phyloP scores from a whole-genome alignment of 768 basidiomycete genomes.

The Fomitopsis serialis region DNA sequence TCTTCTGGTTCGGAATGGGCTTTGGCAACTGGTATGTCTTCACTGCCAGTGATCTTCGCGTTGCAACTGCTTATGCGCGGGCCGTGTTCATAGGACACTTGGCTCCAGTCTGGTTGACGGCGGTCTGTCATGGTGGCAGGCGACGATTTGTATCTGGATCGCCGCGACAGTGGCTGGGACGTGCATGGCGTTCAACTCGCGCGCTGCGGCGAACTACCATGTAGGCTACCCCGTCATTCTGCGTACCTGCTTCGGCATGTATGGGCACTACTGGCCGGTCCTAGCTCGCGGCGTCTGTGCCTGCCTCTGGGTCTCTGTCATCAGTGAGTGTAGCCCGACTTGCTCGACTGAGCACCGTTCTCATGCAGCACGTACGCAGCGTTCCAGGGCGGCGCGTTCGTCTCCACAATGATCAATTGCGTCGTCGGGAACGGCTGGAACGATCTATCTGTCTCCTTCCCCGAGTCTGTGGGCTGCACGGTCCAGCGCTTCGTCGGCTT shows the following conservation, averaged over 20 bases:
- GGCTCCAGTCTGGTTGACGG: constrained; percentile 14
- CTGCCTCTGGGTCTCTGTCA: constrained; percentile 14
- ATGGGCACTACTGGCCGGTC: constrained; percentile 17
- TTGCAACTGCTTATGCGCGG: background rate
- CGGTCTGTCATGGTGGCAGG: constrained; percentile 16
- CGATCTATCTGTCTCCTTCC: constrained; percentile 8
- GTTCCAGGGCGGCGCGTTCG: constrained; percentile 12
- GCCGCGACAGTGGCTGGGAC: constrained; percentile 11
- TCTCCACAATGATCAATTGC: constrained; percentile 15
- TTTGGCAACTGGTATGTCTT: constrained; percentile 15
- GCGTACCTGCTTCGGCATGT: constrained; percentile 16
- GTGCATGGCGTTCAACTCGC: constrained; percentile 15
- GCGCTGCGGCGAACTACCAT: constrained; percentile 15
- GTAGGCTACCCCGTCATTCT: constrained; percentile 16
- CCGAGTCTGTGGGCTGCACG: constrained; percentile 11
- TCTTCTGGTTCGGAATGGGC: constrained; percentile 18
- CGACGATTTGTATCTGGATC: constrained; percentile 15
- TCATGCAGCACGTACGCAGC: background rate
- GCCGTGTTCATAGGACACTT: constrained; percentile 7
- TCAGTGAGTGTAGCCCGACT: constrained; percentile 10
- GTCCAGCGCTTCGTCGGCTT: constrained; percentile 15
- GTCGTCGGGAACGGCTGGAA: constrained; percentile 12
- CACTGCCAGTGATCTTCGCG: background rate
- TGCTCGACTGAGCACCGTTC: no score
- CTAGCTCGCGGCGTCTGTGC: constrained; percentile 12